These are phyloP conservation scores for Limonium bicolor DNA, from an alignment of 148 eudicot species.

Conservation along the genomic window DNA sequence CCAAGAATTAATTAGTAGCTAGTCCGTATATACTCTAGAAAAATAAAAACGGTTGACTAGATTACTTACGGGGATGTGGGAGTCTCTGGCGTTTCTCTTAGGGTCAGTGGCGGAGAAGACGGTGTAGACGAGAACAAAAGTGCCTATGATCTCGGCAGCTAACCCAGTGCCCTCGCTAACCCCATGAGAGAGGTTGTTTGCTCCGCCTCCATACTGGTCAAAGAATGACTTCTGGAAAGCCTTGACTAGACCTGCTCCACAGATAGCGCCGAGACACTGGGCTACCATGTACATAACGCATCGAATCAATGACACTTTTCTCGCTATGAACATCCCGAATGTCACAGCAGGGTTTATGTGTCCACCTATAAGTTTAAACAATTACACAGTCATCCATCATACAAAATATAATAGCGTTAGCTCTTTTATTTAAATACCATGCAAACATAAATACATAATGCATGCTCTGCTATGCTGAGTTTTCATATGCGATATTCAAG, in stretches of 20 bases:
- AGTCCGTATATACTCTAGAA: neutral
- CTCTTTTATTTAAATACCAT: neutral
- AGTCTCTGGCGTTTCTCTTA: constrained; percentile 10
- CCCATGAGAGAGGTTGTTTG: constrained; percentile 11
- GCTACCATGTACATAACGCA: constrained; percentile 9
- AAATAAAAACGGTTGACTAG: no score
- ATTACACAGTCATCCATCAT: no score
- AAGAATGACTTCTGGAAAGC: constrained; percentile 5
- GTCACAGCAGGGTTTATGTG: constrained; percentile 16
- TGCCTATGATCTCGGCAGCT: constrained; percentile 14
- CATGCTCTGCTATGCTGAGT: neutral
- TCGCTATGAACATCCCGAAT: constrained; percentile 12
- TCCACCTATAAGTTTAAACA: no score
- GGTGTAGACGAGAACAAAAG: constrained; percentile 14
- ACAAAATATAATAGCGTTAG: neutral
- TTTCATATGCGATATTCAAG: no score
- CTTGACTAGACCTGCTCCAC: constrained; percentile 15
- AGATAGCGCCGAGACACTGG: constrained; percentile 16
- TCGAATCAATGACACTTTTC: constrained; percentile 13
- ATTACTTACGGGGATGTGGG: constrained; percentile 13
- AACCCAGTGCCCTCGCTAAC: constrained; percentile 10
- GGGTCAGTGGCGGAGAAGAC: constrained; percentile 16
- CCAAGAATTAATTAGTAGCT: neutral
- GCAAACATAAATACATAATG: neutral
- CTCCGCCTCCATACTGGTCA: constrained; percentile 9